Conservation (phyloP, 75 land plant species). For the Pseudotsuga menziesii region DNA sequence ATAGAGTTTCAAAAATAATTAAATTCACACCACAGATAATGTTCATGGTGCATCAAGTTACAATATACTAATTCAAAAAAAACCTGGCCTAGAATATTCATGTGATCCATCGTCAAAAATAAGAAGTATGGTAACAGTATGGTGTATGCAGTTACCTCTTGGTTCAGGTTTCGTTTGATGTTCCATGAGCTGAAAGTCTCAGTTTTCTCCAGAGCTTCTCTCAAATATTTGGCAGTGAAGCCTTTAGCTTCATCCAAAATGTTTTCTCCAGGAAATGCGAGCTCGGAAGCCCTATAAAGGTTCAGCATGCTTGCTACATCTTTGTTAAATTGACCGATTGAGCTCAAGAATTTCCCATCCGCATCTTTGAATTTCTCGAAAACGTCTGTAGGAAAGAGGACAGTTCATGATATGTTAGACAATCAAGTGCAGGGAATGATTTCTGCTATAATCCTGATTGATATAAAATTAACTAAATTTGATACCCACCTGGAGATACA, state of each 20-base stretch:
- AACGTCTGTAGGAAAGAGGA: neutral
- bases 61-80: too few species aligned
- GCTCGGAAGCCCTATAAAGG: conserved; percentile 14
- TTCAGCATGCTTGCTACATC: conserved; percentile 17
- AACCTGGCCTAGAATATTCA: too few species aligned
- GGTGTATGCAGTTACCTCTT: too few species aligned
- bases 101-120: too few species aligned
- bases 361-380: conserved; percentile 12
- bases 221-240: conserved; percentile 4
- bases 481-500: conserved; percentile 16
- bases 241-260: conserved; percentile 15
- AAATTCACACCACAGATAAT: too few species aligned
- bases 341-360: conserved; percentile 13
- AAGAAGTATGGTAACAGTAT: too few species aligned
- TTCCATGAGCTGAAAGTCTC: conserved; percentile 13
- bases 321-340: conserved; percentile 11
- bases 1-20: too few species aligned
- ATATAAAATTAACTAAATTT: too few species aligned
- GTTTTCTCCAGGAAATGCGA: conserved; percentile 17
- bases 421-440: too few species aligned
- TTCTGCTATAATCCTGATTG: too few species aligned
- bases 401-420: neutral
- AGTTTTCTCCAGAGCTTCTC: neutral
- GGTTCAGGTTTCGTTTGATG: conserved; percentile 5
- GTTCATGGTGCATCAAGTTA: too few species aligned